phyloP scores from a whole-genome alignment of 2,329 filamentous ascomycete genomes.

The Phialemoniopsis sp. region DNA sequence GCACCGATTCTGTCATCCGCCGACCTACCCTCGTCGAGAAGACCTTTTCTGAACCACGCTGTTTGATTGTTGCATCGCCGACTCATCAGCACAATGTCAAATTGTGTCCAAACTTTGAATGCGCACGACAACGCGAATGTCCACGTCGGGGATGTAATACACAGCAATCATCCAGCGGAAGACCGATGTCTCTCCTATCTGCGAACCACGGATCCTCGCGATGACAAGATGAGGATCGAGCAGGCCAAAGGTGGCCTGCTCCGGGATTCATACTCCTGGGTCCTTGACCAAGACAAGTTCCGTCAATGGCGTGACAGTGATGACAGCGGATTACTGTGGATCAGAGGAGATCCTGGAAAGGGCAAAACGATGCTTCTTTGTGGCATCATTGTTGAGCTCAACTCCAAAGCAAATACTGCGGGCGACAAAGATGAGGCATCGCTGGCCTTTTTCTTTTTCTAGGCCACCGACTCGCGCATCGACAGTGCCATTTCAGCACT shows the following conservation, averaged over 20 bases:
- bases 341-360: conserved; percentile 28
- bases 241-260: conserved; percentile 17
- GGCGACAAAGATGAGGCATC: too few species aligned
- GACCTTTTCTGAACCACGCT: too few species aligned
- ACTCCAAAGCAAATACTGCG: conserved; percentile 8
- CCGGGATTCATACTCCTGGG: conserved; percentile 23
- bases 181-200: conserved; percentile 6
- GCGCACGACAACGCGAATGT: too few species aligned
- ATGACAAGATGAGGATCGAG: conserved; percentile 14
- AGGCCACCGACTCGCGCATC: conserved; percentile 27
- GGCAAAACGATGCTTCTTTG: conserved; percentile 34
- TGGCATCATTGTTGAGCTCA: not conserved
- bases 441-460: conserved; percentile 35
- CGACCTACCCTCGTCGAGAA: too few species aligned
- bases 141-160: too few species aligned
- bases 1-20: too few species aligned
- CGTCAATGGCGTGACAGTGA: conserved; percentile 15
- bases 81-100: too few species aligned
- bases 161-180: too few species aligned
- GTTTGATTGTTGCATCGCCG: too few species aligned
- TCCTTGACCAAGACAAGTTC: conserved; percentile 21
- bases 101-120: too few species aligned
- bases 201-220: conserved; percentile 9
- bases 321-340: conserved; percentile 20
- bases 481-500: conserved; percentile 34